Percentiles rank a stretch among this genome's conserved stretches.
These are phyloP conservation scores for Pseudogymnoascus sp. DNA, from an alignment of 2,329 filamentous ascomycete genomes.

Conservation along the genomic window DNA sequence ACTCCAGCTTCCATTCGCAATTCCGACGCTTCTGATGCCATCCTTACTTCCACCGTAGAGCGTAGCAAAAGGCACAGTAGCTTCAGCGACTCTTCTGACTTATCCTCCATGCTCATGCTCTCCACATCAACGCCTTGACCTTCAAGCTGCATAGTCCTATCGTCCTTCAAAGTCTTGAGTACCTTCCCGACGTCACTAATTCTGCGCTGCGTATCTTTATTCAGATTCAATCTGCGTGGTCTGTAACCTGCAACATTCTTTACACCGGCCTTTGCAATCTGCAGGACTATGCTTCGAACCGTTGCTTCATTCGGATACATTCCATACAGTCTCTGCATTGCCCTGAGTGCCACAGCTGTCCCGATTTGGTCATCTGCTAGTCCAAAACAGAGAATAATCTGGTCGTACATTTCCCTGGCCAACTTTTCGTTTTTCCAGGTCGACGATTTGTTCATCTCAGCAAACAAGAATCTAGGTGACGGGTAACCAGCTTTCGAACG, in stretches of 20 bases:
- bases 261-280: constrained; percentile 36
- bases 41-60: constrained; percentile 18
- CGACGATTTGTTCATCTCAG: constrained; percentile 36
- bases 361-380: constrained; percentile 41
- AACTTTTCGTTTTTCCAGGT: constrained; percentile 35
- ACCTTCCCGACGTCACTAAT: constrained; percentile 37
- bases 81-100: constrained; percentile 26
- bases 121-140: constrained; percentile 24
- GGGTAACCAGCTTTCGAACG: constrained; percentile 11
- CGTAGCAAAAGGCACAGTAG: constrained; percentile 25
- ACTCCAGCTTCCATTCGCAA: constrained; percentile 8
- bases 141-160: constrained; percentile 23
- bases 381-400: constrained; percentile 45
- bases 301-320: constrained; percentile 40
- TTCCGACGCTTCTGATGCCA: constrained; percentile 10
- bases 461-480: constrained; percentile 31
- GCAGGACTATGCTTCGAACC: constrained; percentile 40
- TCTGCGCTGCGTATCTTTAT: constrained; percentile 35
- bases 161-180: constrained; percentile 34
- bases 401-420: constrained; percentile 42
- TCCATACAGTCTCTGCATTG: constrained; percentile 37
- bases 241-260: constrained; percentile 26
- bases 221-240: constrained; percentile 33
- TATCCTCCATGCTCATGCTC: constrained; percentile 21
- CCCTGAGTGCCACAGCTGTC: constrained; percentile 41